Evolutionary conservation across 2,329 filamentous ascomycete genomes (phyloP).

Genomic region (Aspergillus phoenicis): DNA sequence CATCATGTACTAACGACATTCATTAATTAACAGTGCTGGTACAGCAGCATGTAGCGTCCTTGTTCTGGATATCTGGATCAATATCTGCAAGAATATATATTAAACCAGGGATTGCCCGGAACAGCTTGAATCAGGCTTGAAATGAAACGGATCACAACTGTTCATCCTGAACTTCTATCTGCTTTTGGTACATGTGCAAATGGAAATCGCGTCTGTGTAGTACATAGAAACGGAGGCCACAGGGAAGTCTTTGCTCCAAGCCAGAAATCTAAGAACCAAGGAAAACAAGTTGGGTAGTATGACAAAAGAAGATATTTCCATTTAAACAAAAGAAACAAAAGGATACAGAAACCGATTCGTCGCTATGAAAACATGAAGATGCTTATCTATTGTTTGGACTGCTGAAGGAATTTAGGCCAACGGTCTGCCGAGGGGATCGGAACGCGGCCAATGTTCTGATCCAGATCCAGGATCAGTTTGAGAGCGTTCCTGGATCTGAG

Average conservation of each 20-base stretch:
- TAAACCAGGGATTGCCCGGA: constrained; percentile 3
- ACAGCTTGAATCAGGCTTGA: constrained; percentile 10
- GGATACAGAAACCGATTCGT: constrained; percentile 22
- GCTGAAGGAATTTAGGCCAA: constrained; percentile 42
- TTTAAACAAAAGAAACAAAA: constrained; percentile 19
- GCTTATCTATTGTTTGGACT: constrained; percentile 29
- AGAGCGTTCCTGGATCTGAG: constrained; percentile 82
- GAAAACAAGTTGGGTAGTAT: constrained; percentile 21
- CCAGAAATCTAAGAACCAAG: constrained; percentile 15
- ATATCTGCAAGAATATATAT: constrained; percentile 1
- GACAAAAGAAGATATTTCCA: constrained; percentile 24
- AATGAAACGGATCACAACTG: constrained; percentile 11
- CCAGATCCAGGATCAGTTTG: constrained; percentile 92
- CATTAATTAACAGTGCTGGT: constrained; percentile 10
- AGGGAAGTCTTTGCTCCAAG: constrained; percentile 11
- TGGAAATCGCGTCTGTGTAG: constrained; percentile 15
- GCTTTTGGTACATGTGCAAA: constrained; percentile 28
- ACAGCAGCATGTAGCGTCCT: constrained; percentile 9
- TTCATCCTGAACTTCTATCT: constrained; percentile 21
- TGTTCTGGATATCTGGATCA: not conserved
- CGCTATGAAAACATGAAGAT: constrained; percentile 31
- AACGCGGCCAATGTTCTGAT: constrained; percentile 85
- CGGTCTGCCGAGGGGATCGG: constrained; percentile 55
- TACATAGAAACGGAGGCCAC: constrained; percentile 5
- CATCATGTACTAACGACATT: not conserved